Conservation (phyloP, 352 stramenopile genomes). For the Phytophthora melonis region DNA sequence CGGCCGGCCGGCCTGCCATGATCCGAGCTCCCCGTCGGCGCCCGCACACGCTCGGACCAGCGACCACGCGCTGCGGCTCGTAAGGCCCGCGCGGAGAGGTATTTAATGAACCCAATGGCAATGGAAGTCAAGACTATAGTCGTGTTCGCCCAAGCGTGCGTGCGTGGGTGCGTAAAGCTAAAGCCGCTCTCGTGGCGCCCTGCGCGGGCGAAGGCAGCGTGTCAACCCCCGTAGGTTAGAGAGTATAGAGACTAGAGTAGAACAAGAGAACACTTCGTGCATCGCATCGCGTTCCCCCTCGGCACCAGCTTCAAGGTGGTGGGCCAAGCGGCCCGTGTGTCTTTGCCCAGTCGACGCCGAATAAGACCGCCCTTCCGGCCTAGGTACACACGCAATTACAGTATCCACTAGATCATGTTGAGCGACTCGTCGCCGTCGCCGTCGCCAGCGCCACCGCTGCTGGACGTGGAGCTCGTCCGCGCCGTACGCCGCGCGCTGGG, state of each 20-base stretch:
- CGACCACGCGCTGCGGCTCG: conserved; percentile 24
- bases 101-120: conserved; percentile 51
- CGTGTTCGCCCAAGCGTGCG: conserved; percentile 32
- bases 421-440: not conserved
- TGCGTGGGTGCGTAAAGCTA: conserved; percentile 21
- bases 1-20: no score
- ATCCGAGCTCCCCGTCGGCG: not conserved
- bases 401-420: not conserved
- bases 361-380: conserved; percentile 12
- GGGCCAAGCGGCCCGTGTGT: conserved; percentile 7
- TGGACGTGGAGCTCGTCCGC: conserved; percentile 52
- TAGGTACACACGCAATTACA: not conserved
- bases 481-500: conserved; percentile 50
- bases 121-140: conserved; percentile 43
- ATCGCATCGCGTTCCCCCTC: no score
- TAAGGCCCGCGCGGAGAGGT: conserved; percentile 38
- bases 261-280: conserved; percentile 28
- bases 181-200: not conserved
- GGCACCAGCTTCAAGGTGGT: conserved; percentile 10
- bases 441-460: conserved; percentile 19
- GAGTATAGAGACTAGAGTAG: conserved; percentile 22
- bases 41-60: not conserved
- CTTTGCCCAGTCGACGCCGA: conserved; percentile 15
- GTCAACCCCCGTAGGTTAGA: conserved; percentile 20
- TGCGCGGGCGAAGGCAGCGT: conserved; percentile 4